Percentiles rank a stretch among this genome's conserved stretches.
Evolutionary conservation across 768 basidiomycete genomes (phyloP).

Genomic region (Suillus paluster): DNA sequence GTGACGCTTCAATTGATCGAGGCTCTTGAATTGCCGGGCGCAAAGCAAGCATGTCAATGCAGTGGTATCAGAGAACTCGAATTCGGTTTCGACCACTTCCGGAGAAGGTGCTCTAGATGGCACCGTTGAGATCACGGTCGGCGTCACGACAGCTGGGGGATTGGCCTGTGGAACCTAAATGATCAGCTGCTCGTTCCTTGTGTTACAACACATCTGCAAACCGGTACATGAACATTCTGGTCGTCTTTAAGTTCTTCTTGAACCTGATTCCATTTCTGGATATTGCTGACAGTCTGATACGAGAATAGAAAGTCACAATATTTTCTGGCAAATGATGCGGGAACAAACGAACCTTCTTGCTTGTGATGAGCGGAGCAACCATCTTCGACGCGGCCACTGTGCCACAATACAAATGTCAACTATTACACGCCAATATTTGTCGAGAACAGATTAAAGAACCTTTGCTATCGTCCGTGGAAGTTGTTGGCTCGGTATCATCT

Average conservation of each 20-base stretch:
- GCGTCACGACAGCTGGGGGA: slow-evolving; percentile 10
- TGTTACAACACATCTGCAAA: slow-evolving; percentile 19
- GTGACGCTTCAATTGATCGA: slow-evolving; percentile 87
- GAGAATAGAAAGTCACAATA: slow-evolving; percentile 7
- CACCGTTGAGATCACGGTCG: slow-evolving; percentile 17
- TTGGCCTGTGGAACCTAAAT: slow-evolving; percentile 17
- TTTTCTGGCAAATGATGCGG: not conserved
- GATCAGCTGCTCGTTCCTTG: slow-evolving; percentile 11
- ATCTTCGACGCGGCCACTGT: slow-evolving; percentile 62
- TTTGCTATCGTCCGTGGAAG: slow-evolving; percentile 52
- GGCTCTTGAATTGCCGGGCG: slow-evolving; percentile 87
- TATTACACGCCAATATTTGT: not conserved
- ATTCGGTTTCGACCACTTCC: slow-evolving; percentile 58
- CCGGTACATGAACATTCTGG: slow-evolving; percentile 29
- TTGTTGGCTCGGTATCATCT: slow-evolving; percentile 48
- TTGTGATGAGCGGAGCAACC: slow-evolving; percentile 81
- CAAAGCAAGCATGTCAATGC: slow-evolving; percentile 88
- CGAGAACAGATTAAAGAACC: slow-evolving; percentile 18
- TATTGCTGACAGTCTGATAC: slow-evolving; percentile 81
- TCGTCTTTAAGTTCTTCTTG: slow-evolving; percentile 80
- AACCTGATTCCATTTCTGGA: slow-evolving; percentile 97
- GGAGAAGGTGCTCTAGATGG: slow-evolving; percentile 39
- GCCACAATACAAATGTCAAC: slow-evolving; percentile 14
- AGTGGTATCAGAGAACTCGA: slow-evolving; percentile 80
- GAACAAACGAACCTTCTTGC: slow-evolving; percentile 68